Base-by-base conservation (phyloP, 2,329 filamentous ascomycete genomes). In the Pyricularia sp. region DNA sequence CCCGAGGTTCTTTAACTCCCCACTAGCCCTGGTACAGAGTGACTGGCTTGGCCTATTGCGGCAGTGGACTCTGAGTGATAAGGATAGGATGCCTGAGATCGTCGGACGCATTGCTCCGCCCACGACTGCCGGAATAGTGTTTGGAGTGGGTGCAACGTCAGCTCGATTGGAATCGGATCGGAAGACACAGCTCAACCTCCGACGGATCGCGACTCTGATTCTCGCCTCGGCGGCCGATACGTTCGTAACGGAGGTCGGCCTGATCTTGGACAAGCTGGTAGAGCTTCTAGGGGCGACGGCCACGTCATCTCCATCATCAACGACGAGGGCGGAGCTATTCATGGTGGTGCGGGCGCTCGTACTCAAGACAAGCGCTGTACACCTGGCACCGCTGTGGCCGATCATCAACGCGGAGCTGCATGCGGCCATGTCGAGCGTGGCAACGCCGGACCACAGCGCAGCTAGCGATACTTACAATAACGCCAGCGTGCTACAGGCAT, bases 131-230 rank as follows among this genome's bases (percentile, higher is more conserved):
- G 94, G 94, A 9, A 96, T 99, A 70, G 93, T 99, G 73, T 99
- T 99, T 72, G 94, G 94, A n/a, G 94, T 99, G 0, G 96, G 96
- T 12, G 94, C 94, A 7, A 92, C 91, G 26, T 96, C 93, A 59
- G 94, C 94, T 44, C 84, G 94, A 66, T 84, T 96, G n/a, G 94
- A 99, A 76, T 92, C 96, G 6, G 94, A 99, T 75, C 88, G 93
- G 66, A 94, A 89, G 76, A 92, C 93, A 0, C 93, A 97, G 75
- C 82, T 96, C 33, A 96, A 92, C 68, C 82, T 99, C 22, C 88
- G 93, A 13, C 85, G 94, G 61, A 86, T 96, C 61, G 86, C 92
- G 4, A 82, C 92, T 1, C 79, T 99, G 12, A 78, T 97, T 19
- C 81, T 97, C 6, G 89, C 92, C 0, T 86, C 87, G 5, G 84